Evolutionary conservation across 208 protist genomes (phyloP).

Genomic region (Trypanosomatidae sp.): DNA sequence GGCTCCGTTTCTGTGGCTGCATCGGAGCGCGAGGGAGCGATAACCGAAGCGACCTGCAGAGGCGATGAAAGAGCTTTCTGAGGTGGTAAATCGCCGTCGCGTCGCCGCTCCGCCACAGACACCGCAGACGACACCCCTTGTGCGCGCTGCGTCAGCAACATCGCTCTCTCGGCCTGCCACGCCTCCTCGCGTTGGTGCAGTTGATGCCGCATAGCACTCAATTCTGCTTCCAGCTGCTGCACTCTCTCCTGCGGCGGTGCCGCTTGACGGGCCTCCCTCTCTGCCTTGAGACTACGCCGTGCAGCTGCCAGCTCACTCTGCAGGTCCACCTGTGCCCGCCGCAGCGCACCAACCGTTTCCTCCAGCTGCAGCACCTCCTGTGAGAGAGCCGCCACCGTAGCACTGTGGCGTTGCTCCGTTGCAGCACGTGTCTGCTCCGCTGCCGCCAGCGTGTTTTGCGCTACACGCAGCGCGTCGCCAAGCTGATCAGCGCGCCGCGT

Average conservation of each 20-base stretch:
- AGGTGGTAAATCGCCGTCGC: too few species aligned
- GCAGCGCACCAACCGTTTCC: conserved; percentile 2
- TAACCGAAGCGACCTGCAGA: too few species aligned
- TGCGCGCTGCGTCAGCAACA: background rate
- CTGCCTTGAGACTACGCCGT: too few species aligned
- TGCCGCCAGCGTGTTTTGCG: conserved; percentile 9
- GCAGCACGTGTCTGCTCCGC: background rate
- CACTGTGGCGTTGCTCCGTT: background rate
- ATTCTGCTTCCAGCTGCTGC: background rate
- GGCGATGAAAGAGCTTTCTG: too few species aligned
- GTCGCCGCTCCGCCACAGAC: background rate
- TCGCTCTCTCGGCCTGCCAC: background rate
- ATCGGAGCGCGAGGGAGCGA: background rate
- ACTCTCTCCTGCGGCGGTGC: background rate
- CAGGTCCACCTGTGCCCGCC: conserved; percentile 7
- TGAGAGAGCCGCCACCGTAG: conserved; percentile 2
- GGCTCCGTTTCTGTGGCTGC: background rate
- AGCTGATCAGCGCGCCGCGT: conserved; percentile 14
- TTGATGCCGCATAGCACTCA: background rate
- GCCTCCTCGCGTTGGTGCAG: background rate
- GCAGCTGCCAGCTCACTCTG: conserved; percentile 11
- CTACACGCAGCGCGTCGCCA: background rate
- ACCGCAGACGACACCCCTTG: background rate
- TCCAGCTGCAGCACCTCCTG: conserved; percentile 23
- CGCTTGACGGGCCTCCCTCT: background rate